Conservation (phyloP, 129 eudicot species). For the Chrysanthemum makinoi region DNA sequence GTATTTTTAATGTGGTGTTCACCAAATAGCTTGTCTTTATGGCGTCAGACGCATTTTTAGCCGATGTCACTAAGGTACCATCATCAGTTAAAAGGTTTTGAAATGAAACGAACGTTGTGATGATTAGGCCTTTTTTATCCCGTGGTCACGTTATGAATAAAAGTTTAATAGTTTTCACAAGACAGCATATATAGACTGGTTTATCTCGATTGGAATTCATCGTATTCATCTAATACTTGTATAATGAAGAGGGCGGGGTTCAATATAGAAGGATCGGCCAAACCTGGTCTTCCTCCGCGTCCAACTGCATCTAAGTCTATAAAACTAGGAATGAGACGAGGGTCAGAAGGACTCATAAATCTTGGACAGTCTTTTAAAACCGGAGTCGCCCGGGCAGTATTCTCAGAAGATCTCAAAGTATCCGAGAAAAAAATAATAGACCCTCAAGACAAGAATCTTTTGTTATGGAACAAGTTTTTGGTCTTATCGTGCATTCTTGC, state of each 20-base stretch:
- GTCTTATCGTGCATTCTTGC: slow-evolving; percentile 82
- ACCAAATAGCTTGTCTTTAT: background rate
- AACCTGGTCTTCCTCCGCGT: slow-evolving; percentile 32
- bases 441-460: slow-evolving; percentile 87
- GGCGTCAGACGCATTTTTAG: slow-evolving; percentile 15
- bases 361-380: slow-evolving; percentile 62
- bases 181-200: slow-evolving; percentile 50
- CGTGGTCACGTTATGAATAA: slow-evolving; percentile 2
- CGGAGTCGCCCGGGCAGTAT: slow-evolving; percentile 73
- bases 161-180: slow-evolving; percentile 38
- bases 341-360: slow-evolving; percentile 76
- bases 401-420: slow-evolving; percentile 90
- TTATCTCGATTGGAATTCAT: slow-evolving; percentile 37
- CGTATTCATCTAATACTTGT: slow-evolving; percentile 41
- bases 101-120: background rate
- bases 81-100: slow-evolving; percentile 6
- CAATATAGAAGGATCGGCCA: slow-evolving; percentile 51
- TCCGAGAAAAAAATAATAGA: slow-evolving; percentile 75
- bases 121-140: slow-evolving; percentile 20
- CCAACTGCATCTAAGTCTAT: slow-evolving; percentile 61
- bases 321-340: slow-evolving; percentile 58
- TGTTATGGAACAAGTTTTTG: slow-evolving; percentile 79
- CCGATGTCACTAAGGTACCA: background rate
- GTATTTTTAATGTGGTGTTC: background rate
- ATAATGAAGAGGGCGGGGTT: slow-evolving; percentile 56